Base-by-base conservation (phyloP, 2,329 filamentous ascomycete genomes). In the Plenodomus tracheiphilus region DNA sequence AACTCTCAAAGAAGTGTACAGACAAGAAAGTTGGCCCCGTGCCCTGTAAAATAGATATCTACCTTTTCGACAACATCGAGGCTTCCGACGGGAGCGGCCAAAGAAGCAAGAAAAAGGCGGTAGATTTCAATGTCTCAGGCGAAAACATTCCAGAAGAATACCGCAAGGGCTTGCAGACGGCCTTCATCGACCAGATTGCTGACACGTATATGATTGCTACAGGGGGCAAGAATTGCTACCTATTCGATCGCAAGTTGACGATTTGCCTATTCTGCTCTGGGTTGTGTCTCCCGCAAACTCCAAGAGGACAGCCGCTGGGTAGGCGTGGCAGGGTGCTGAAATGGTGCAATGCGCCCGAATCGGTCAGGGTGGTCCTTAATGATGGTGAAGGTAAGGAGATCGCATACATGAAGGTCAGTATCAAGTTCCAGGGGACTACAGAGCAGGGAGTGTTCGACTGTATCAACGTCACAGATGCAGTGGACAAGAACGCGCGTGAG, bases 391-490 rank as follows among this genome's bases (percentile, higher is more conserved):
- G 30, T 9, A 18, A 41, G 30, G 35, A 51, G 32, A 16, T 16
- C 2, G 37, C 35, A 13, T 30, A 41, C 35, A 49, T 49, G 41
- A 38, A 32, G 21, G 46, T 49, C 8, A 11, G 38, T 19, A 18
- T 48, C 16, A 40, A 43, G 3, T 54, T 48, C 16, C 18, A 16
- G 37, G 47, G 32, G 7, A 15, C 1, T 1, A 50, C 34, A 9
- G 46, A 49, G 4, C 37, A 44, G 40, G 43, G 50, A 9, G 20
- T 3, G 25, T 47, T 53, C 13, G 50, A 43, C 32, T 53, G 50
- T 34, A 32, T 35, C 16, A 47, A 21, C 0, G 25, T 41, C 8
- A 32, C 25, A 28, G 46, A 38, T 11, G 28, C 35, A 5, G 40
- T 44, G 1, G 43, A 39, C 17, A 39, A 13, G 28, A 49, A 40